These are phyloP conservation scores for Phragmites australis DNA, from an alignment of 176 grass and related monocot species.

Conservation along the genomic window DNA sequence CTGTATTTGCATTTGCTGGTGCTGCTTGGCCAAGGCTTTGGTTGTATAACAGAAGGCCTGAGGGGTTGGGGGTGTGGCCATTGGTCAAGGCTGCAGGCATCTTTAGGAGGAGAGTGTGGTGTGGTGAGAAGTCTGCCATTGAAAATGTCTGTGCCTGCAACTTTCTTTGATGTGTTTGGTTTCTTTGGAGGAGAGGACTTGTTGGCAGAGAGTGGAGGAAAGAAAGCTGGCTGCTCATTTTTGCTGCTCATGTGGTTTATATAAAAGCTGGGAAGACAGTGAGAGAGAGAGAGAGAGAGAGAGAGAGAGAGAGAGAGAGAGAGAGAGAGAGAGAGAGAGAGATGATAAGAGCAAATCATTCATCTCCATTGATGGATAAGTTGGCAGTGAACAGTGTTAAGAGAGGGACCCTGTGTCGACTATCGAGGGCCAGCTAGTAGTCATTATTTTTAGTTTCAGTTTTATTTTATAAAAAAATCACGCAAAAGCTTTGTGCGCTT, in stretches of 20 bases:
- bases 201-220: conserved; percentile 6
- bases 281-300: not conserved
- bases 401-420: conserved; percentile 44
- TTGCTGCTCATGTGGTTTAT: conserved; percentile 50
- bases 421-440: conserved; percentile 22
- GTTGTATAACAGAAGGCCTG: conserved; percentile 47
- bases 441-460: not conserved
- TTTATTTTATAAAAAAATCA: not conserved
- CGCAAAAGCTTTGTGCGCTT: not conserved
- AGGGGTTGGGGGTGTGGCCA: conserved; percentile 3
- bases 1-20: conserved; percentile 19
- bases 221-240: conserved; percentile 33
- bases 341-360: conserved; percentile 58
- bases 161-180: conserved; percentile 1
- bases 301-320: not conserved
- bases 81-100: conserved; percentile 30
- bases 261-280: conserved; percentile 41
- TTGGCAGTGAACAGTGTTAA: conserved; percentile 52
- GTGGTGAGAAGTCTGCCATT: conserved; percentile 53
- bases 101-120: conserved; percentile 49
- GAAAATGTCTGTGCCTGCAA: conserved; percentile 29
- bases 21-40: conserved; percentile 35
- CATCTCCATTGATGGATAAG: conserved; percentile 58
- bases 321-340: not conserved
- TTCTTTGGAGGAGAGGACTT: conserved; percentile 19